A percentile compares a stretch with the other conserved stretches of the same genome.
Evolutionary conservation across 345 rosid genomes (phyloP).

Genomic region (Linum usitatissimum): DNA sequence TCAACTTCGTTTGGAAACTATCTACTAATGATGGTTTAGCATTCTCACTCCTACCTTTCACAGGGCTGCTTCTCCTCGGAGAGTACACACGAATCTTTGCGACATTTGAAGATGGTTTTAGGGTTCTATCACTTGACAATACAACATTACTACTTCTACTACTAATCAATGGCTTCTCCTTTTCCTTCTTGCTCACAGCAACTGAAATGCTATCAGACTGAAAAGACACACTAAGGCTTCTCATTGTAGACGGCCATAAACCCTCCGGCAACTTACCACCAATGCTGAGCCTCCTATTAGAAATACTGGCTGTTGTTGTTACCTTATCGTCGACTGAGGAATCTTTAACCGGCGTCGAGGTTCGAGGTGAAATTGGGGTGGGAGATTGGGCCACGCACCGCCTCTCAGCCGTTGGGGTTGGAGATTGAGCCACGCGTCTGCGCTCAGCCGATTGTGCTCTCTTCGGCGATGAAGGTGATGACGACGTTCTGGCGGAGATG

Average conservation of each 20-base stretch:
- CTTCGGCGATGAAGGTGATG: constrained; percentile 44
- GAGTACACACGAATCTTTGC: constrained; percentile 44
- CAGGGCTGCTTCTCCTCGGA: constrained; percentile 70
- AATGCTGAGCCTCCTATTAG: constrained; percentile 41
- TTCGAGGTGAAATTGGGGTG: constrained; percentile 58
- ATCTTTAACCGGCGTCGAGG: constrained; percentile 66
- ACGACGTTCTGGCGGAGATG: constrained; percentile 34
- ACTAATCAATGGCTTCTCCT: constrained; percentile 20
- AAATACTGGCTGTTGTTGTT: constrained; percentile 25
- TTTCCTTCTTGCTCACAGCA: constrained; percentile 79
- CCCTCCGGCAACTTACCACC: constrained; percentile 65
- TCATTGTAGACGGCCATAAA: constrained; percentile 99
- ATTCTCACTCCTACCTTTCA: constrained; percentile 85
- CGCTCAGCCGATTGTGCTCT: constrained; percentile 85
- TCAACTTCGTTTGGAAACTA: constrained; percentile 51
- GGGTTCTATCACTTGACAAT: constrained; percentile 42
- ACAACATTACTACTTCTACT: constrained; percentile 21
- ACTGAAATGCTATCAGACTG: constrained; percentile 81
- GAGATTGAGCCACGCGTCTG: constrained; percentile 40
- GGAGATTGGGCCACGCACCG: constrained; percentile 45
- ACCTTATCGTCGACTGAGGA: constrained; percentile 39
- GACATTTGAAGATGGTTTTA: constrained; percentile 80
- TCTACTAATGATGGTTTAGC: constrained; percentile 56
- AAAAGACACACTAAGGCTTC: constrained; percentile 91
- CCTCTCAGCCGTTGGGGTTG: constrained; percentile 73